Base-by-base conservation (phyloP, 257 asterid genomes). In the Sherardia arvensis region DNA sequence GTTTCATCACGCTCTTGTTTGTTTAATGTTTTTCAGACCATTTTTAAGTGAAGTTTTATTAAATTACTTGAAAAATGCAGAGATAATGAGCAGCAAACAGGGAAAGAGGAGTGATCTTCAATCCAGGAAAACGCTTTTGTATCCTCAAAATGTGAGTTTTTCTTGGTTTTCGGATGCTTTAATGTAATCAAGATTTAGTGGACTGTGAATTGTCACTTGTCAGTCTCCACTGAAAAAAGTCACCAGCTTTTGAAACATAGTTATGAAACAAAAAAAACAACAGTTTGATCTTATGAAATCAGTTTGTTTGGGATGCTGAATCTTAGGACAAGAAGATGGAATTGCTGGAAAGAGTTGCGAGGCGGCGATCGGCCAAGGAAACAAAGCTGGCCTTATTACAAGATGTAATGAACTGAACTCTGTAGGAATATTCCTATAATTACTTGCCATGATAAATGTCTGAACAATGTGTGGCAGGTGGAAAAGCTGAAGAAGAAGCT, bases 401-500 rank as follows among this genome's bases (percentile, higher is more conserved):
- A 87, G 96, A 90, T 79, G 97, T 90, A 81, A 2, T 21, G 1
- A 15, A 2, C 17, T 2, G 7, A 22, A 27, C 29, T 38, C 73
- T 53, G 29, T 25, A n/a, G n/a, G n/a, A n/a, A n/a, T n/a, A 43
- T 3, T 12, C 40, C 25, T 27, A 14, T 20, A 59, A 40, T 5
- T 29, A 3, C 8, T 49, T 49, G 59, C 27, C 36, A 7, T 20
- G 28, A 5, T 20, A 23, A 14, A 48, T 51, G 22, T 28, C 15
- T 18, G 0, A 27, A 28, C 1, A n/a, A 49, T 49, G 26, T 20
- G 0, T 78, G 71, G 67, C 74, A 90, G 97, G 96, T 90, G 74
- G 97, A 90, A 65, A 87, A 82, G 78, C 81, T 90, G 53, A 90
- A 87, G 87, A 87, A 85, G 95, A 84, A 79, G 80, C 73, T 87